Evolutionary conservation across 345 rosid genomes (phyloP).

Genomic region (Dipteronia dyeriana): DNA sequence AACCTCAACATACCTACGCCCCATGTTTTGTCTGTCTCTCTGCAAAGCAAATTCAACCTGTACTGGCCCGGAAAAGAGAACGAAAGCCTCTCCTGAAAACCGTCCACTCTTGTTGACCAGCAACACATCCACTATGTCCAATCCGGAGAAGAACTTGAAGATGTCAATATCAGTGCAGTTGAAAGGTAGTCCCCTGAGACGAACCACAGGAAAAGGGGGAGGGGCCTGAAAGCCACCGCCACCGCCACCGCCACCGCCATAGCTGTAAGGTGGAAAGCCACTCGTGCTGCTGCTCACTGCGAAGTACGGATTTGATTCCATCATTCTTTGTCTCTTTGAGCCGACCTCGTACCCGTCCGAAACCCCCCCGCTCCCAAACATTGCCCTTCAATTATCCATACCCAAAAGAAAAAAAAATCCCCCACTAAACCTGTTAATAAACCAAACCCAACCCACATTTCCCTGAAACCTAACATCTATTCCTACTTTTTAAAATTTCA

Average conservation of each 20-base stretch:
- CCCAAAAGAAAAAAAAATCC: slow-evolving; percentile 59
- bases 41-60: slow-evolving; percentile 92
- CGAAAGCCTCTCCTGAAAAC: slow-evolving; percentile 91
- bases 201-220: slow-evolving; percentile 81
- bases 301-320: slow-evolving; percentile 98
- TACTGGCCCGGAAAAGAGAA: slow-evolving; percentile 69
- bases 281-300: slow-evolving; percentile 80
- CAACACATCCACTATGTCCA: slow-evolving; percentile 87
- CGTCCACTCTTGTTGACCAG: slow-evolving; percentile 77
- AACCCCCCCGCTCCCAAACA: slow-evolving; percentile 98
- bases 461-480: slow-evolving; percentile 38
- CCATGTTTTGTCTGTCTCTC: slow-evolving; percentile 85
- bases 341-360: slow-evolving; percentile 97
- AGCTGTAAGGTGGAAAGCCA: slow-evolving; percentile 63
- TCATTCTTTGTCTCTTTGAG: slow-evolving; percentile 99
- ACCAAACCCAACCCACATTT: slow-evolving; percentile 75
- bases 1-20: slow-evolving; percentile 88
- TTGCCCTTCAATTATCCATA: slow-evolving; percentile 86
- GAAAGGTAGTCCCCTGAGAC: slow-evolving; percentile 93
- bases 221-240: slow-evolving; percentile 52
- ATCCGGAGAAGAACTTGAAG: slow-evolving; percentile 89
- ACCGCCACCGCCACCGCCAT: slow-evolving; percentile 41
- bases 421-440: slow-evolving; percentile 73
- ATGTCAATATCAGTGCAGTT: slow-evolving; percentile 86
- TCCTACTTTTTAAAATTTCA: slow-evolving; percentile 26